Base-by-base conservation (phyloP, 2,329 filamentous ascomycete species). In the Penicillium sp. region DNA sequence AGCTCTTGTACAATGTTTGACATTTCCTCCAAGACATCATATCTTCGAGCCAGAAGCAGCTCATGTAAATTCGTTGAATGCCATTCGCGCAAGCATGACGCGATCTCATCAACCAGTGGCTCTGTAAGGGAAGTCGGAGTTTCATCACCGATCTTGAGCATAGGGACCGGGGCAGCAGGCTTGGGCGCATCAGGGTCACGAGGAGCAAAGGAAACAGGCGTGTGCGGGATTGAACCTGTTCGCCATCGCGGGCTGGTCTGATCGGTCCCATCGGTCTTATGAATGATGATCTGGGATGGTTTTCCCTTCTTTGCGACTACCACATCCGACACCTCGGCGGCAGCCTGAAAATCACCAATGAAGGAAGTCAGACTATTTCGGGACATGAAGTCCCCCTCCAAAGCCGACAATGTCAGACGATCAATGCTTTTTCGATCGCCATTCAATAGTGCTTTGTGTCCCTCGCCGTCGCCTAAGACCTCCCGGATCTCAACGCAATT, bases 121-220 rank as follows among this genome's bases (percentile, higher is more conserved):
- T 99, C 95, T 8, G 89, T 86, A 14, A 84, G 80, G 6, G 91
- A 97, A 0, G 91, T 96, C 1, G 92, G 90, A 2, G 91, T 96
- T 77, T 99, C 94, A 68, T 99, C 94, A 55, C 94, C 94, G 70
- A 99, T 93, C 73, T 97, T 96, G 49, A 99, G 81, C 89, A 97
- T 94, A 4, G 94, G 94, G 8, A 99, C 92, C 0, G 94, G 94
- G 10, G 95, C 95, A 10, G 91, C 84, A 29, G 93, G 94, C 64
- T 90, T 91, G 9, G 70, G 68, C 19, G 65, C 83, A 68, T 84
- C 80, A 1, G 86, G 85, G 64, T 91, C 84, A 58, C 87, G 83
- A 29, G 72, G 70, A 36, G 66, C 51, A 26, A 68, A 59, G 8
- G 68, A 63, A 39, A 72, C 58, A 10, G 74, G 71, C 1, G 71